Evolutionary conservation across 192 early-diverging fungal species (phyloP).

Genomic region (Jimgerdemannia lactiflua): DNA sequence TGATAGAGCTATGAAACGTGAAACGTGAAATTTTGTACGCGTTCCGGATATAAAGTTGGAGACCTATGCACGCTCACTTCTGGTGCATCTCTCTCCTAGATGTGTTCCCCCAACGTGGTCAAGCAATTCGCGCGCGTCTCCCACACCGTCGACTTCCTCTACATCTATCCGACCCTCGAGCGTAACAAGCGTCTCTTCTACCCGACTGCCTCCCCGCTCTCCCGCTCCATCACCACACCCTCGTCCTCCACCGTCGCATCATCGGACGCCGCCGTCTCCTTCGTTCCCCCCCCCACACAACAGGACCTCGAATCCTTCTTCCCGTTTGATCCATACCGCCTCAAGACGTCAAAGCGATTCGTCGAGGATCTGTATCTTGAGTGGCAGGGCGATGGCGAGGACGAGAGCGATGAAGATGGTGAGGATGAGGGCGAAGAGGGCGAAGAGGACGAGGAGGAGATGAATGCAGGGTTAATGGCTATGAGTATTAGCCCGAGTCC

Average conservation of each 20-base stretch:
- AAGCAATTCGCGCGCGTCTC: constrained; percentile 84
- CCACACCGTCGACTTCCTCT: constrained; percentile 80
- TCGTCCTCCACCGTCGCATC: too few relatives aligned
- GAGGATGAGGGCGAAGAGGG: constrained; percentile 41
- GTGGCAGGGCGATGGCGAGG: constrained; percentile 73
- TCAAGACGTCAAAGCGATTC: constrained; percentile 66
- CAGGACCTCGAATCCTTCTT: constrained; percentile 75
- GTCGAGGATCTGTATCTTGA: constrained; percentile 74
- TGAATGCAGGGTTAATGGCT: constrained; percentile 45
- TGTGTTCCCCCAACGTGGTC: constrained; percentile 76
- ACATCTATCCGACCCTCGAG: constrained; percentile 77
- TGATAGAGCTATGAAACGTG: neutral
- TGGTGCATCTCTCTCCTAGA: constrained; percentile 10
- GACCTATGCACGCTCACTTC: neutral
- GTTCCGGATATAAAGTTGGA: too few relatives aligned
- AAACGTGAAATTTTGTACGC: too few relatives aligned
- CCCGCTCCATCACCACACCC: neutral
- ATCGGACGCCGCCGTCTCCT: constrained; percentile 2
- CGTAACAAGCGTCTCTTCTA: constrained; percentile 51
- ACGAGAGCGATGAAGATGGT: constrained; percentile 52
- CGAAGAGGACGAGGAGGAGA: constrained; percentile 32
- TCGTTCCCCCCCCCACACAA: constrained; percentile 10
- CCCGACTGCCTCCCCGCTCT: constrained; percentile 3
- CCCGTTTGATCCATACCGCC: constrained; percentile 89
- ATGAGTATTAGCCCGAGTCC: constrained; percentile 58